These are phyloP conservation scores for Tinospora cordifolia DNA, from an alignment of 164 flowering plant species.

Conservation along the genomic window DNA sequence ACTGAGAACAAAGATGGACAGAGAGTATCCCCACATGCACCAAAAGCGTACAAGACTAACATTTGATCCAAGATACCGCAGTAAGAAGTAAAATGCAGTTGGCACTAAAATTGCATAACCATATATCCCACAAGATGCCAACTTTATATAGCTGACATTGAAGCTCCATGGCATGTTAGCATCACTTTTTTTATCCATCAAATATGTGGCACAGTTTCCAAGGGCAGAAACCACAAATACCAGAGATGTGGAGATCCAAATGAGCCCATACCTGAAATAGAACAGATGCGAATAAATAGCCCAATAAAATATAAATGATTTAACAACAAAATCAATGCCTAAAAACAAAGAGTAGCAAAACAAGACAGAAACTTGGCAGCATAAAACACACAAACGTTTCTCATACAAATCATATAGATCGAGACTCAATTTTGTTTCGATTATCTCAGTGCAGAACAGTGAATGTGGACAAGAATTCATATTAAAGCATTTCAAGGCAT, in stretches of 20 bases:
- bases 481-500: too few relatives aligned
- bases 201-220: constrained; percentile 88
- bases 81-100: constrained; percentile 75
- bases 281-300: constrained; percentile 11
- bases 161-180: constrained; percentile 59
- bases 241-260: constrained; percentile 89
- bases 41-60: constrained; percentile 69
- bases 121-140: constrained; percentile 61
- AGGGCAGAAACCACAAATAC: constrained; percentile 79
- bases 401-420: background rate
- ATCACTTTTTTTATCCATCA: constrained; percentile 48
- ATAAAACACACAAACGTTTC: background rate
- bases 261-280: constrained; percentile 67
- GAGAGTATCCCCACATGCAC: constrained; percentile 99
- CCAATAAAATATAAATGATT: background rate
- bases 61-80: constrained; percentile 73
- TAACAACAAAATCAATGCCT: background rate
- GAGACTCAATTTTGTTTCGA: background rate
- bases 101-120: constrained; percentile 79
- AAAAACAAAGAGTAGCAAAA: background rate
- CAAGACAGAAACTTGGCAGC: background rate
- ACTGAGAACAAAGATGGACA: constrained; percentile 55
- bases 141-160: constrained; percentile 69
- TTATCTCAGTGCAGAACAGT: too few relatives aligned
- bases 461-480: too few relatives aligned